Base-by-base conservation (phyloP, 306 rosid species). In the Nissolia schottii region DNA sequence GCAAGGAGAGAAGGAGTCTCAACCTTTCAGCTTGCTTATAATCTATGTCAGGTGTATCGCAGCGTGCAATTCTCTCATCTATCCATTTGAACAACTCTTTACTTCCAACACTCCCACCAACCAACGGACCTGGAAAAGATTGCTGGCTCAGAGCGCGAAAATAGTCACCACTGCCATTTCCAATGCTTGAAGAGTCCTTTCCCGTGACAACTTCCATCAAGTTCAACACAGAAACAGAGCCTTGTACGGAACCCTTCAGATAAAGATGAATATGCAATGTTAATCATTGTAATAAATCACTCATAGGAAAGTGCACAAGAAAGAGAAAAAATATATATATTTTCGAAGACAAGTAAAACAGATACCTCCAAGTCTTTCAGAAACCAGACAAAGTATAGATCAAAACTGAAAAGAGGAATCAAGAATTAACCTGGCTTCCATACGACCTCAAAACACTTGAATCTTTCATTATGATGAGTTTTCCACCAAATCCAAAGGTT, bases 401-500 rank as follows among this genome's bases (percentile, higher is more conserved):
- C 37, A 29, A 68, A 70, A 81, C 27, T 51, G 60, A 54, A 55
- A 64, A 70, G 77, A 75, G 53, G 70, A 65, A 72, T 55, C 60
- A 50, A 60, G 80, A 71, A 63, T 85, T 73, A 79, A 93, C 97
- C 97, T 88, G 96, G 77, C 81, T 80, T 71, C 89, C 93, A 70
- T 74, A 84, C 1, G 87, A 78, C 81, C 82, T 76, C 76, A 77
- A 45, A 23, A 64, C 61, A 80, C 84, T 83, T 54, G 70, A 77
- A 72, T 85, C 89, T 67, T 93, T 90, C 98, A 86, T 85, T 75
- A 93, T 59, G 27, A 93, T 54, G 80, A 93, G 98, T 77, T 90
- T 93, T 69, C 98, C 97, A n/a, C 98, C 98, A 81, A 93, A 93
- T 18, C 98, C 97, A 20, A 93, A 93, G 27, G 97, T 86, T 32